A percentile compares a stretch with the other conserved stretches of the same genome.
These are phyloP conservation scores for Colletotrichum neosansevieriae DNA, from an alignment of 2,329 filamentous ascomycete species.

Conservation along the genomic window DNA sequence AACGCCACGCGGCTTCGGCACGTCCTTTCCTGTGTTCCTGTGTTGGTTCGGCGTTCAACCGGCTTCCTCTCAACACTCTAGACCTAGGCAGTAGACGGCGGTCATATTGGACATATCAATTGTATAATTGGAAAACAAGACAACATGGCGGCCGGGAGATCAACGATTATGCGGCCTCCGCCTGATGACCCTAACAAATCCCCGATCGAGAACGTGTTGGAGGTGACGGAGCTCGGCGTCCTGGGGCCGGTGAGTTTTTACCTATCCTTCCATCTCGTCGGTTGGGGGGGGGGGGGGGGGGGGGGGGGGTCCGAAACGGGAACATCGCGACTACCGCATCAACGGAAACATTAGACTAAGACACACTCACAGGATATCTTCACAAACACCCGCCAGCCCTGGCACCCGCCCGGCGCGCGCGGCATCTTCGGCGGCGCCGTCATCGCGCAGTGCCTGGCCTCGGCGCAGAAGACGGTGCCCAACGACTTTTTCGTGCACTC, in stretches of 20 bases:
- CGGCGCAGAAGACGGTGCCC: slow-evolving; percentile 89
- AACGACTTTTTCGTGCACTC: slow-evolving; percentile 86
- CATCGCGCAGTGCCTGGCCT: slow-evolving; percentile 90
- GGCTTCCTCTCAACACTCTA: neutral
- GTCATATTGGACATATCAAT: no score
- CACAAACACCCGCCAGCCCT: slow-evolving; percentile 91
- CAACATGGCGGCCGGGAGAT: slow-evolving; percentile 43
- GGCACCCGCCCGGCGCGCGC: slow-evolving; percentile 91
- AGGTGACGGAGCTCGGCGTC: slow-evolving; percentile 82
- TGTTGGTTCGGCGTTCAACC: no score
- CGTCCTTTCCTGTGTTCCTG: neutral
- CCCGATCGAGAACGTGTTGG: slow-evolving; percentile 88
- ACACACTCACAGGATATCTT: slow-evolving; percentile 77
- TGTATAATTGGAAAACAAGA: neutral
- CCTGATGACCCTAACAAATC: slow-evolving; percentile 79
- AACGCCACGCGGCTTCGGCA: neutral
- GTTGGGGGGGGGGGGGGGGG: no score
- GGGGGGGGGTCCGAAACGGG: no score
- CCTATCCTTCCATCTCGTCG: neutral
- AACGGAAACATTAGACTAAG: no score
- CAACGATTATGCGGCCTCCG: slow-evolving; percentile 80
- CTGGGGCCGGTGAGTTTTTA: slow-evolving; percentile 80
- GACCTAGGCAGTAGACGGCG: neutral
- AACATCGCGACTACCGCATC: neutral
- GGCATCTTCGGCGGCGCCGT: slow-evolving; percentile 95